phyloP scores from a whole-genome alignment of 106 monocot genomes.

The Dactylorhiza incarnata region DNA sequence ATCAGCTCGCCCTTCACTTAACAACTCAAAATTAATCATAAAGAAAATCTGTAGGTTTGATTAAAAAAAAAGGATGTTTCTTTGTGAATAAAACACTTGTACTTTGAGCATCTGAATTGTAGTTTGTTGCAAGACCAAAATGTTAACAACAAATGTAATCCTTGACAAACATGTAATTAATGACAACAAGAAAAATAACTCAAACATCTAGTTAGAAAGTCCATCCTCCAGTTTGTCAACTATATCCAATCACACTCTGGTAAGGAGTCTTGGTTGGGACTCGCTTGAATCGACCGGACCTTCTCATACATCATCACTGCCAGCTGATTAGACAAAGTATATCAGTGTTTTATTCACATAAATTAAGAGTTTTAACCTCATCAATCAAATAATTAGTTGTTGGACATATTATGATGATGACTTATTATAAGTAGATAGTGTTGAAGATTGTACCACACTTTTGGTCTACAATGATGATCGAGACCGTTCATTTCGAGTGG shows the following conservation, averaged over 20 bases:
- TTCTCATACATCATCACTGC: conserved; percentile 31
- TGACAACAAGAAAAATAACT: neutral
- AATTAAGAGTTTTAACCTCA: neutral
- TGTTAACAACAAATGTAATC: neutral
- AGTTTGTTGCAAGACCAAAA: neutral
- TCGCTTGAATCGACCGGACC: conserved; percentile 9
- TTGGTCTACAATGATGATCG: no score
- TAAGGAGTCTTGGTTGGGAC: conserved; percentile 1
- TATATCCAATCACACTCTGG: neutral
- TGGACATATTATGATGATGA: neutral
- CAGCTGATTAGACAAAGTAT: conserved; percentile 22
- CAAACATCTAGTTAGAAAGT: neutral
- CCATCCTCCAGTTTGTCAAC: neutral
- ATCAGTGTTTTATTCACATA: conserved; percentile 11
- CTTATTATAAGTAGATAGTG: no score
- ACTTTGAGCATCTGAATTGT: neutral
- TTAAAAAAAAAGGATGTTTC: neutral
- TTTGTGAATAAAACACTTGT: neutral
- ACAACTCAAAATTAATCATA: neutral
- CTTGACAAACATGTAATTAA: neutral
- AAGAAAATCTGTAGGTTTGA: neutral
- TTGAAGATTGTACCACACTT: no score
- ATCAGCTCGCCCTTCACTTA: neutral
- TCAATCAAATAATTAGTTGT: neutral
- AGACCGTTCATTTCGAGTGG: no score